Evolutionary conservation across 257 asterid genomes (phyloP), one percentile per base, ranked within the genome.

Genomic region (Catharanthus roseus): DNA sequence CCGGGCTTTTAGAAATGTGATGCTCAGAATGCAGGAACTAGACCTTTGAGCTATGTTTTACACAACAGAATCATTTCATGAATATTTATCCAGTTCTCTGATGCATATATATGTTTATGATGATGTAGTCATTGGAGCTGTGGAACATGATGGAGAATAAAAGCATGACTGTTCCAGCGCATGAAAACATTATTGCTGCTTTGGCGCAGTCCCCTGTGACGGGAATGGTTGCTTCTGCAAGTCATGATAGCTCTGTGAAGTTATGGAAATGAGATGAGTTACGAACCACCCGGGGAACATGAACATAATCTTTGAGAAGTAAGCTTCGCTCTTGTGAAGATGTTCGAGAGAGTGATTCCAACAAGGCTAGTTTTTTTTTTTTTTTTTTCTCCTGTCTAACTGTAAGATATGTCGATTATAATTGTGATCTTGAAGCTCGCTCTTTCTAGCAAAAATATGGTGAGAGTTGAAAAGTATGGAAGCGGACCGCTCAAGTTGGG

Each of bases 81-180:
- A 19, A 41, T 18, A 5, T 16, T n/a, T 10, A 13, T 28, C 38
- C 62, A 44, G 54, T 56, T 16, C 34, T n/a, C 36, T 42, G 8
- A 28, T 63, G 41, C 54, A 1, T 10, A 13, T 71, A n/a, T n/a
- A n/a, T n/a, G n/a, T n/a, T n/a, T n/a, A n/a, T n/a, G n/a, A n/a
- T n/a, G 28, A 60, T 81, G 84, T 82, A 90, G 97, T 82, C 97
- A 47, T 71, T 93, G 90, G 96, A 90, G 89, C 83, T 90, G 41
- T 93, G 97, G 98, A 87, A 90, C 90, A 87, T 90, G 90, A 87
- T 76, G 11, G 98, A 90, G 80, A 89, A 90, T 79, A 90, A 85
- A 79, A 89, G 91, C 81, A 86, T 93, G 96, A 87, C 95, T 0
- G 88, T 90, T 57, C 82, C 89, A 1, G 98, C 97, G 0, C 97